These are phyloP conservation scores for Coriolopsis trogii DNA, from an alignment of 1,284 basidiomycete genomes.

Conservation along the genomic window DNA sequence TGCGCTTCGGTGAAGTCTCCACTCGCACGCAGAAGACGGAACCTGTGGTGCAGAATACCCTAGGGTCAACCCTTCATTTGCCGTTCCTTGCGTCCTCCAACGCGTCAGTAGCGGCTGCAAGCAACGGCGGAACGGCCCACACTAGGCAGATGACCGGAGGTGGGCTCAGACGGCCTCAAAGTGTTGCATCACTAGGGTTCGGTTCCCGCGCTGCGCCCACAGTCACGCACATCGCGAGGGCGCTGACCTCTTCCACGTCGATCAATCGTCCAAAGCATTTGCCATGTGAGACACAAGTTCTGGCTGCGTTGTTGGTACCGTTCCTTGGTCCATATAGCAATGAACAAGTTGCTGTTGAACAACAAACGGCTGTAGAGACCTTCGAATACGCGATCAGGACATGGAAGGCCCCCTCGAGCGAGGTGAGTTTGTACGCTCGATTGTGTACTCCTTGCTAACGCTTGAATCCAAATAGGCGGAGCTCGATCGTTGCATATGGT, in stretches of 20 bases:
- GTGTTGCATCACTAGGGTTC: constrained; percentile 37
- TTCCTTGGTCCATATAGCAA: constrained; percentile 47
- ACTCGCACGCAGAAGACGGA: constrained; percentile 37
- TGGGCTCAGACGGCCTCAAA: constrained; percentile 40
- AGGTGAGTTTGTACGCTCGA: constrained; percentile 34
- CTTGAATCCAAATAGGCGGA: constrained; percentile 40
- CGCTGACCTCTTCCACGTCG: constrained; percentile 37
- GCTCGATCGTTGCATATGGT: constrained; percentile 67
- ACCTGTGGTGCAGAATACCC: constrained; percentile 32
- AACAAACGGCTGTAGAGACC: constrained; percentile 56
- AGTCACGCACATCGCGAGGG: constrained; percentile 38
- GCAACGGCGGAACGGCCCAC: constrained; percentile 1
- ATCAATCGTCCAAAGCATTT: constrained; percentile 38
- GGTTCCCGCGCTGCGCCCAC: constrained; percentile 34
- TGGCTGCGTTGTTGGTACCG: constrained; percentile 58
- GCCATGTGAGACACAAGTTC: constrained; percentile 59
- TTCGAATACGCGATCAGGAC: constrained; percentile 60
- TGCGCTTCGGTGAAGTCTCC: constrained; percentile 41
- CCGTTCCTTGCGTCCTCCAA: constrained; percentile 50
- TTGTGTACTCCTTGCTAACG: background rate
- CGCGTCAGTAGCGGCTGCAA: constrained; percentile 20
- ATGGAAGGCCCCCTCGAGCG: constrained; percentile 56
- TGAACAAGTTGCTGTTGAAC: constrained; percentile 49
- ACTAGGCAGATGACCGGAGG: constrained; percentile 36
- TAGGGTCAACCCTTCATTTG: constrained; percentile 45